phyloP scores from a whole-genome alignment of 192 early-diverging fungal species.

The Spizellomyces punctatus region DNA sequence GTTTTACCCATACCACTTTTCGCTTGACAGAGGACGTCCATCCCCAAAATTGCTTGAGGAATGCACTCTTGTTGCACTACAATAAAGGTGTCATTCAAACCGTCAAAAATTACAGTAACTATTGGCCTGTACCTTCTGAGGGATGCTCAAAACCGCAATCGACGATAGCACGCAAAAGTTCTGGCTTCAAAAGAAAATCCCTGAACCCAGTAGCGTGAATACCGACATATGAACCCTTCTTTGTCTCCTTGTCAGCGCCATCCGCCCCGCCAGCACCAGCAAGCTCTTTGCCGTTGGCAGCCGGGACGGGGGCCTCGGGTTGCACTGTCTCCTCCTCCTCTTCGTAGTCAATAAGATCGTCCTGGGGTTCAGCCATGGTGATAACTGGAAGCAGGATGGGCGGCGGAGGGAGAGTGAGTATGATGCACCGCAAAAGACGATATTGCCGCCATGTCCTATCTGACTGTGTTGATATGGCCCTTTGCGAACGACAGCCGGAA shows the following conservation, averaged over 20 bases:
- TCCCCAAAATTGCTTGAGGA: slow-evolving; percentile 94
- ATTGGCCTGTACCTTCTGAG: slow-evolving; percentile 72
- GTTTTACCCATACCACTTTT: slow-evolving; percentile 99
- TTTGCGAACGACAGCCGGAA: no score
- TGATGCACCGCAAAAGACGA: no score
- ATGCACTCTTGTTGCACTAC: slow-evolving; percentile 98
- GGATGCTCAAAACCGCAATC: slow-evolving; percentile 99
- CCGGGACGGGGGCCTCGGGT: slow-evolving; percentile 52
- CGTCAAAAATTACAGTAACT: not conserved
- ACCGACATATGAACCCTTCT: slow-evolving; percentile 98
- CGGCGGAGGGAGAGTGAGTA: not conserved
- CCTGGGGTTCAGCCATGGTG: slow-evolving; percentile 50
- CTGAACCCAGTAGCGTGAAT: slow-evolving; percentile 98
- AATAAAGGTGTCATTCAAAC: not conserved
- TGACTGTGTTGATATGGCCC: no score
- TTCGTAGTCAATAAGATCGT: slow-evolving; percentile 97
- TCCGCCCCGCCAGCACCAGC: slow-evolving; percentile 43
- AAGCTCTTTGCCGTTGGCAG: slow-evolving; percentile 45
- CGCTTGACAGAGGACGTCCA: slow-evolving; percentile 97
- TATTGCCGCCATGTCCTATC: no score
- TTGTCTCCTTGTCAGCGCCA: slow-evolving; percentile 75
- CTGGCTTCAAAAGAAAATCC: slow-evolving; percentile 97
- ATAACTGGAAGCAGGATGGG: not conserved
- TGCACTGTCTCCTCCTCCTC: slow-evolving; percentile 85
- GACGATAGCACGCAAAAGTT: slow-evolving; percentile 90